A percentile compares a stretch with the other conserved stretches of the same genome.
These are phyloP conservation scores for Nicotiana paniculata DNA, from an alignment of 257 asterid species.

Conservation along the genomic window DNA sequence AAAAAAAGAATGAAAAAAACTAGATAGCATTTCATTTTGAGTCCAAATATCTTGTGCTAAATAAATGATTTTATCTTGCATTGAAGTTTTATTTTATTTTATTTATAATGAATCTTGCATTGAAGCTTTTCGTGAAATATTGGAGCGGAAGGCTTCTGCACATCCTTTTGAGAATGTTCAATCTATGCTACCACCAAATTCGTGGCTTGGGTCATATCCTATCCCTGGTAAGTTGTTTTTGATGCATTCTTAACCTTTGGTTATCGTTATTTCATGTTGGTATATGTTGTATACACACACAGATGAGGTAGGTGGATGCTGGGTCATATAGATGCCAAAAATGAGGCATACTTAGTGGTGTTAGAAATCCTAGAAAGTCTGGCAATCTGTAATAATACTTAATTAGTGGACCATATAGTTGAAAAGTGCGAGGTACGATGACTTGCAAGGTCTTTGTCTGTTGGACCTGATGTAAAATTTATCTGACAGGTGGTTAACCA, in stretches of 20 bases:
- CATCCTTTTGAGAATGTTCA: slow-evolving; percentile 94
- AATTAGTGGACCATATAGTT: background rate
- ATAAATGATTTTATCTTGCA: slow-evolving; percentile 15
- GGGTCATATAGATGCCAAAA: background rate
- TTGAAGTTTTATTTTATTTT: slow-evolving; percentile 42
- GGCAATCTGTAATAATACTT: background rate
- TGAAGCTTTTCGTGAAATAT: slow-evolving; percentile 82
- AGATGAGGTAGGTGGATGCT: background rate
- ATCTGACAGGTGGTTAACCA: background rate
- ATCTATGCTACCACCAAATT: slow-evolving; percentile 69
- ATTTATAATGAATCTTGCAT: background rate
- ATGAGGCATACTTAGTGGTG: background rate
- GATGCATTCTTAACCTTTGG: background rate
- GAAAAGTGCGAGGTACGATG: background rate
- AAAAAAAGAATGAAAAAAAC: background rate
- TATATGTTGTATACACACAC: background rate
- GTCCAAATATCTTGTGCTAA: slow-evolving; percentile 1
- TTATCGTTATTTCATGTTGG: background rate
- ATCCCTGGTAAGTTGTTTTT: slow-evolving; percentile 58
- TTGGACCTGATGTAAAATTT: background rate
- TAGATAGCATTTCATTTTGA: background rate
- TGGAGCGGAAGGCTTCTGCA: slow-evolving; percentile 87
- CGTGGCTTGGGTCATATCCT: slow-evolving; percentile 85
- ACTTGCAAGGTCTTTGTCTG: background rate
- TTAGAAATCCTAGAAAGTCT: background rate